Evolutionary conservation across 345 rosid genomes (phyloP), one percentile per base, ranked within the genome.

Genomic region (Acer saccharum): DNA sequence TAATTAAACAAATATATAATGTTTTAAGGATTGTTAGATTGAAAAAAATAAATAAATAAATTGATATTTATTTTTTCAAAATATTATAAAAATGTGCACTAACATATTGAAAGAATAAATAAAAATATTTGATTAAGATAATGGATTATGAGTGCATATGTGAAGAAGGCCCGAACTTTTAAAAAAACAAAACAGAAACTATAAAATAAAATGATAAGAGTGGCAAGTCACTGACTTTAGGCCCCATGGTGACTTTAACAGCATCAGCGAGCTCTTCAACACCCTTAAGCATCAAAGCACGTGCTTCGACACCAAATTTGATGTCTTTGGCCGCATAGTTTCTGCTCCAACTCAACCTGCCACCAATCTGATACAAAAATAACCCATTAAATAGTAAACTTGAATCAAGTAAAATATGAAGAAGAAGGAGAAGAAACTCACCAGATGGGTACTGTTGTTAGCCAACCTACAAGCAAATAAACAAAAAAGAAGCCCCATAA

Each of bases 211-310:
- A 21, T 1, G 10, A 16, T 18, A n/a, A 2, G 65, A 69, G 27
- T 14, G 73, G 50, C 14, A 46, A 43, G 29, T n/a, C 8, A 14
- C 41, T 32, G 10, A 88, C 96, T 84, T 91, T 90, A 21, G 96
- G 96, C 35, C 93, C 95, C 93, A 89, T 89, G 66, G 95, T 91
- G 70, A 91, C 93, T 79, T 76, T 81, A 50, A 91, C 93, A 16
- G 92, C 89, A 80, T 89, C 90, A 27, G 90, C 93, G 29, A 91
- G 88, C 69, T 91, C 95, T 67, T 88, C 91, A 21, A 88, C 93
- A 17, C 95, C 93, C 65, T 72, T 86, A 57, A 91, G 93, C 95
- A 91, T 89, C 82, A 86, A 35, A 69, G 92, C 92, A 4, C 95
- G 83, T 25, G 93, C 93, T 43, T 91, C 92, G 17, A 91, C 93